Evolutionary conservation across 352 stramenopile species (phyloP), one percentile per base, ranked within the genome.

Genomic region (Peronospora belbahrii): DNA sequence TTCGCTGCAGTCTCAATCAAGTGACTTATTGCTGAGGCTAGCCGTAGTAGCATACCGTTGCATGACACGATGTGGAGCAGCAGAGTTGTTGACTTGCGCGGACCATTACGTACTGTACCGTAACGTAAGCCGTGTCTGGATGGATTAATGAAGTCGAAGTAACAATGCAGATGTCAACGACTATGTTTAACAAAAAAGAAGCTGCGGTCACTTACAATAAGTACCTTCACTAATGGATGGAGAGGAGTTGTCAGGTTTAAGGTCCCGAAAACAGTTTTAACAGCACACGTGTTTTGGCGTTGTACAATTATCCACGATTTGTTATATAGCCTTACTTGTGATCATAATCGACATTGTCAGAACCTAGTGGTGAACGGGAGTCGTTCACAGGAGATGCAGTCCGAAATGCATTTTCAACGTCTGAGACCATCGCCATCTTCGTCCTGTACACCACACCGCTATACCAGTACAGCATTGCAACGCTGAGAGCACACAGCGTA

Each of bases 11-110:
- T 85, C 45, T 86, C 74, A 48, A 86, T 67, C 40, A 85, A 81
- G n/a, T n/a, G n/a, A n/a, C n/a, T n/a, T n/a, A 56, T 88, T 87
- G 69, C 85, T 69, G 35, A 88, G n/a, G n/a, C n/a, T 63, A 14
- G 62, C 60, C 67, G 86, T 86, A 49, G 85, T 80, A 22, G 71
- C 28, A 36, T 82, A 78, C 77, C 77, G 87, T 39, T 54, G 48
- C 32, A 32, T 38, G 6, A 61, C 19, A 11, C 70, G 43, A 4
- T 18, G 45, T 25, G 24, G 6, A 27, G 20, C 13, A 8, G 24
- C 3, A 1, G 15, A n/a, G 6, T 49, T 39, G 2, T 39, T 6
- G 17, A 28, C 13, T 60, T 45, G 19, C 9, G 13, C 51, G 51
- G 14, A 61, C 33, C 0, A 34, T 65, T 33, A 51, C 28, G 41